Conservation (phyloP, 2,329 filamentous ascomycete species). For the Clarireedia paspali region DNA sequence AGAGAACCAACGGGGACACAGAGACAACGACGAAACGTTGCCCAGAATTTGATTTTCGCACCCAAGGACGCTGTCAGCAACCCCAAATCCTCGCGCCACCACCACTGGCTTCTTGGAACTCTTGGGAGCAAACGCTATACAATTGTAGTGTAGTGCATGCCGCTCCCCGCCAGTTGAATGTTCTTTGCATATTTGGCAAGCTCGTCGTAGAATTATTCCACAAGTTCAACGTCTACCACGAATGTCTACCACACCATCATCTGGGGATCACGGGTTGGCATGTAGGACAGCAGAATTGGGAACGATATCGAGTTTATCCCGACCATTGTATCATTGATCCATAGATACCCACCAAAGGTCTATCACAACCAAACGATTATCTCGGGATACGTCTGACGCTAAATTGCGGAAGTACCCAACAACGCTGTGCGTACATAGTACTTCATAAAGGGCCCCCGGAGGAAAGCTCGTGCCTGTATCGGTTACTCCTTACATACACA, state of each 20-base stretch:
- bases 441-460: neutral
- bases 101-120: no score
- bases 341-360: neutral
- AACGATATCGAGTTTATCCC: constrained; percentile 16
- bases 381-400: neutral
- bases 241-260: constrained; percentile 16
- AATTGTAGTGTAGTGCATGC: neutral
- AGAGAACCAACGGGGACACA: neutral
- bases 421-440: neutral
- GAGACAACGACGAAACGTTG: neutral
- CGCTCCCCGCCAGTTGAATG: no score
- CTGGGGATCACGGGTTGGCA: constrained; percentile 18
- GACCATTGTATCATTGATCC: constrained; percentile 8
- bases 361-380: neutral
- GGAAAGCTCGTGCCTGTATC: neutral
- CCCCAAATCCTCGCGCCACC: neutral
- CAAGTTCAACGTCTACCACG: constrained; percentile 7
- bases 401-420: neutral
- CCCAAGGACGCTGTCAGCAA: neutral
- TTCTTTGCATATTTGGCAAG: neutral
- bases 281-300: constrained; percentile 19
- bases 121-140: no score
- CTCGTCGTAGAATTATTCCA: constrained; percentile 4
- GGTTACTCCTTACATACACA: neutral
- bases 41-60: neutral